Evolutionary conservation across 2,329 filamentous ascomycete species (phyloP).

Genomic region (Ophiosphaerella herpotricha): DNA sequence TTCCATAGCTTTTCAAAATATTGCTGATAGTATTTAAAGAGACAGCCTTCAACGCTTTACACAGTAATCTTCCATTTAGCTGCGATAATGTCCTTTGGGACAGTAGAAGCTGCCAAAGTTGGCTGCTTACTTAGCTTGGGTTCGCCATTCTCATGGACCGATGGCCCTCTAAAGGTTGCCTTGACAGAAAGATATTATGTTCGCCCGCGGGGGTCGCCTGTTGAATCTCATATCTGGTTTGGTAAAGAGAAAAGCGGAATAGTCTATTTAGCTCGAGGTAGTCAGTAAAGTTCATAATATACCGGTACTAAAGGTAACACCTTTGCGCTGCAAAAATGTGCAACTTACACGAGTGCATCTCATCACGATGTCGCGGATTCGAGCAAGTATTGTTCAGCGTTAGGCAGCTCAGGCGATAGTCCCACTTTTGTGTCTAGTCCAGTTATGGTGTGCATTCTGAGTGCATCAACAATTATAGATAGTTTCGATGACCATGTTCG

Average conservation of each 20-base stretch:
- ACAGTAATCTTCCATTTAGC: no score
- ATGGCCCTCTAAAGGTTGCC: constrained; percentile 7
- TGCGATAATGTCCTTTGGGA: background rate
- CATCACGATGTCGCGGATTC: no score
- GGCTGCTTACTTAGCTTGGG: constrained; percentile 14
- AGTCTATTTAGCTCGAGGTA: constrained; percentile 10
- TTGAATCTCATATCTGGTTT: constrained; percentile 14
- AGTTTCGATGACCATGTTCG: no score
- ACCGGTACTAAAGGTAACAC: no score
- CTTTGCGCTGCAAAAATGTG: no score
- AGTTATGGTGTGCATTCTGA: no score
- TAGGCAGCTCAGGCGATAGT: no score
- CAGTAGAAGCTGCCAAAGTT: constrained; percentile 11
- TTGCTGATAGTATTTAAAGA: constrained; percentile 11
- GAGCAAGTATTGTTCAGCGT: no score
- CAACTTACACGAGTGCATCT: no score
- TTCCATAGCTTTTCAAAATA: constrained; percentile 6
- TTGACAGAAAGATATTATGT: constrained; percentile 9
- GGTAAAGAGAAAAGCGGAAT: constrained; percentile 10
- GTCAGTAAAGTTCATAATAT: no score
- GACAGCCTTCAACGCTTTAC: constrained; percentile 7
- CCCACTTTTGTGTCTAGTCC: no score
- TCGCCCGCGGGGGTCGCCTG: constrained; percentile 7
- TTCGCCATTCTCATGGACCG: constrained; percentile 14
- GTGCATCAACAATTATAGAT: no score